A percentile compares a stretch with the other conserved stretches of the same genome.
Evolutionary conservation across 345 rosid genomes (phyloP).

Genomic region (Trapa bicornis): DNA sequence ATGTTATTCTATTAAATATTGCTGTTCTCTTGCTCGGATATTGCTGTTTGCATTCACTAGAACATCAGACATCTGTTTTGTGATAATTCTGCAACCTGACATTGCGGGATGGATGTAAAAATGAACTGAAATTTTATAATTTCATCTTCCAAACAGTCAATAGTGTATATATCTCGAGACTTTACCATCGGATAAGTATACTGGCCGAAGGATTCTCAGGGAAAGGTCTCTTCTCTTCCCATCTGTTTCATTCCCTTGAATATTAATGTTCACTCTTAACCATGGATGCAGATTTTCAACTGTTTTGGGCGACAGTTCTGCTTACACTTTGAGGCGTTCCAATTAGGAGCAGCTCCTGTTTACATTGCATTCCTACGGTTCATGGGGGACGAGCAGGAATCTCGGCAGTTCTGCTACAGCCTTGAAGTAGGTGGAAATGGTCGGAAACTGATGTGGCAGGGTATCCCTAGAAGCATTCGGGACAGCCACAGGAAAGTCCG

Average conservation of each 20-base stretch:
- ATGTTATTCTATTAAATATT: not conserved
- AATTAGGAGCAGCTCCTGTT: slow-evolving; percentile 37
- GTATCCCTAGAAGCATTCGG: slow-evolving; percentile 41
- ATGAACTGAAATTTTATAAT: not conserved
- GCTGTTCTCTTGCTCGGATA: not conserved
- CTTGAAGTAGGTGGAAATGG: slow-evolving; percentile 45
- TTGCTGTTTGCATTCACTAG: not conserved
- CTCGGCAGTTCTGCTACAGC: slow-evolving; percentile 39
- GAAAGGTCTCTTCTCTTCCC: not conserved
- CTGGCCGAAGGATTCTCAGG: not conserved
- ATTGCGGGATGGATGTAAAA: not conserved
- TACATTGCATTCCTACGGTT: slow-evolving; percentile 52
- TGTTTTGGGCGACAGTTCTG: slow-evolving; percentile 45
- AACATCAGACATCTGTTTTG: not conserved
- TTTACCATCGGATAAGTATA: not conserved
- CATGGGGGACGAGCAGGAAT: slow-evolving; percentile 44
- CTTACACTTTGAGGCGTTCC: slow-evolving; percentile 51
- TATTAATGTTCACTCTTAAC: not conserved
- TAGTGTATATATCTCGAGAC: not conserved
- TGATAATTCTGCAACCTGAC: not conserved
- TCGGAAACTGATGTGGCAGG: slow-evolving; percentile 43
- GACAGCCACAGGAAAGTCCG: slow-evolving; percentile 45
- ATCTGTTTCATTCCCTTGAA: not conserved
- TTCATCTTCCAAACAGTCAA: not conserved
- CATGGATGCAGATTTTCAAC: slow-evolving; percentile 31